Conservation (phyloP, 202 grass and related monocot species). For the Digitaria exilis region DNA sequence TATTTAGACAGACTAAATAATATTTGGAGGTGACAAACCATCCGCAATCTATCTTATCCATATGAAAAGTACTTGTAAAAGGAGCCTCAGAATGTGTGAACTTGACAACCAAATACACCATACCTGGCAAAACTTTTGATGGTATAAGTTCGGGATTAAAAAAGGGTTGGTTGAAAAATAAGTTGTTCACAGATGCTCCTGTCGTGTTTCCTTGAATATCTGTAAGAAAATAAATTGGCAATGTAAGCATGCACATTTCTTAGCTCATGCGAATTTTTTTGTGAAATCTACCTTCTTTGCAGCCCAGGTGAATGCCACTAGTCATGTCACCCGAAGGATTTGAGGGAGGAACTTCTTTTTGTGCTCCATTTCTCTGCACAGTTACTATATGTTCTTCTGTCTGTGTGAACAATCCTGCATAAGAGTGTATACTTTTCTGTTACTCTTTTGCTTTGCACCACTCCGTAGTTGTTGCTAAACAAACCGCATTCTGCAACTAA, state of each 20-base stretch:
- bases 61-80: not conserved
- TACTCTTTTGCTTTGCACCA: slow-evolving; percentile 19
- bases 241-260: slow-evolving; percentile 11
- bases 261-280: not conserved
- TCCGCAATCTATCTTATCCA: not conserved
- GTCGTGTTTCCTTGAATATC: not conserved
- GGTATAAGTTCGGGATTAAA: not conserved
- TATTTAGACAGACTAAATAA: not conserved
- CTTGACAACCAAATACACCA: slow-evolving; percentile 17
- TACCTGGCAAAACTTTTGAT: slow-evolving; percentile 12
- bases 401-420: slow-evolving; percentile 29
- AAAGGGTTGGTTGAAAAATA: slow-evolving; percentile 24
- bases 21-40: not conserved
- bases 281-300: slow-evolving; percentile 15
- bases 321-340: not conserved
- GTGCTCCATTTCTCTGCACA: not conserved
- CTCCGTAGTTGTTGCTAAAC: not conserved
- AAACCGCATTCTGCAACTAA: not conserved
- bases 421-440: slow-evolving; percentile 1
- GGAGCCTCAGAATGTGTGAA: no score
- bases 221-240: slow-evolving; percentile 9
- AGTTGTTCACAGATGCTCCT: not conserved
- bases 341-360: not conserved
- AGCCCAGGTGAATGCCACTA: not conserved
- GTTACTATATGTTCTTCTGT: not conserved